A percentile compares a stretch with the other conserved stretches of the same genome.
phyloP scores from a whole-genome alignment of 371 early-diverging fungal species.

The Apophysomyces variabilis region DNA sequence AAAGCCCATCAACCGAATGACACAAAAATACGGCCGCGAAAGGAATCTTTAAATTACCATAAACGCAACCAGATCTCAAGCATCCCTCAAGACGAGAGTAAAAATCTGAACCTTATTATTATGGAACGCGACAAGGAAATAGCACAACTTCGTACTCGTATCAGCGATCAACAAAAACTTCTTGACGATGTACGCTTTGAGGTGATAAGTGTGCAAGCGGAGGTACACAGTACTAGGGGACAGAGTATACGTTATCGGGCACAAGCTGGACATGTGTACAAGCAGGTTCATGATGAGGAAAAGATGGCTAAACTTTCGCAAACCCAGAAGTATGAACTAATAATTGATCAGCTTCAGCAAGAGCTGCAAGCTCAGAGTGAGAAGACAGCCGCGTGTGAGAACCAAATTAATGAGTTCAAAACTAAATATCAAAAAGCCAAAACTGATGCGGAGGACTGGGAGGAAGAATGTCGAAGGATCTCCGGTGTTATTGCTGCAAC shows the following conservation, averaged over 20 bases:
- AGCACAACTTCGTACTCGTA: background rate
- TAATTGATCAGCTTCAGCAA: background rate
- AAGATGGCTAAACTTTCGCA: background rate
- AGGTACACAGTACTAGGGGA: background rate
- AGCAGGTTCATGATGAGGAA: background rate
- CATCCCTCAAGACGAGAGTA: background rate
- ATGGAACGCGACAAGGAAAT: background rate
- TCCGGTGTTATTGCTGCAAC: background rate
- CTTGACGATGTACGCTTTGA: background rate
- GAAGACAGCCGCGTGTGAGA: background rate
- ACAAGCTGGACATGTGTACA: background rate
- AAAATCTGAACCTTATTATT: background rate
- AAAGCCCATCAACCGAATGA: background rate
- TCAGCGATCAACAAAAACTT: background rate
- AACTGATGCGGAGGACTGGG: slow-evolving; percentile 2
- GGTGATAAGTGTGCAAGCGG: background rate
- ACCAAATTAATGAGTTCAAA: background rate
- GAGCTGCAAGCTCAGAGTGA: background rate
- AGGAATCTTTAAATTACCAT: no score
- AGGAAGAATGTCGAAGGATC: background rate
- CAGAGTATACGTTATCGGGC: background rate
- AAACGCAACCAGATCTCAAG: no score
- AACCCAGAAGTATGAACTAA: background rate
- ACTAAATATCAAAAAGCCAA: background rate
- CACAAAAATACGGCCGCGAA: no score